Percentiles rank a stretch among this genome's conserved stretches.
phyloP scores from a whole-genome alignment of 2,329 filamentous ascomycete species.

The Clarireedia hainanense region DNA sequence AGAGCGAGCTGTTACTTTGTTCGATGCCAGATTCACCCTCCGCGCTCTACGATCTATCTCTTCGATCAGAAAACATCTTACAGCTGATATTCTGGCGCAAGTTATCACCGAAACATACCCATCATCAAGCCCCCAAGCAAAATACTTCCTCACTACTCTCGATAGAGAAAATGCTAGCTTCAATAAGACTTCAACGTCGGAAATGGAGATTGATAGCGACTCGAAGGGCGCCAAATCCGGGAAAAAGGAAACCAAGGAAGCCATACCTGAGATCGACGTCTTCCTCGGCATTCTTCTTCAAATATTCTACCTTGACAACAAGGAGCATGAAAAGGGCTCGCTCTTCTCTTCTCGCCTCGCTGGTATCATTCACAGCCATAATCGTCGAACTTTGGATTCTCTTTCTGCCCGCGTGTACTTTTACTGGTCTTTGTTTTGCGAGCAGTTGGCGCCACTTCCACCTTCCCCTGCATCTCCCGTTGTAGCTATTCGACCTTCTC shows the following conservation, averaged over 20 bases:
- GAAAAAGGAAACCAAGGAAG: constrained; percentile 63
- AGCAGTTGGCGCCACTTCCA: constrained; percentile 79
- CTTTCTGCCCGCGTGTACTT: constrained; percentile 95
- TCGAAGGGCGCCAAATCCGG: constrained; percentile 47
- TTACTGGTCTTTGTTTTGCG: constrained; percentile 93
- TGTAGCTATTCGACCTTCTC: constrained; percentile 74
- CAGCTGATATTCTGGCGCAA: constrained; percentile 70
- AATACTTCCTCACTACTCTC: constrained; percentile 62
- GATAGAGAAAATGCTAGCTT: constrained; percentile 59
- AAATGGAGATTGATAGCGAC: constrained; percentile 69
- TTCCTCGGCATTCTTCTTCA: constrained; percentile 82
- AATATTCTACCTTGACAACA: constrained; percentile 81
- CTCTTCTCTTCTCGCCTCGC: constrained; percentile 79
- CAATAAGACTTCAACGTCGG: constrained; percentile 45
- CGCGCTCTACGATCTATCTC: constrained; percentile 92
- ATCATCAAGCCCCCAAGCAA: constrained; percentile 50
- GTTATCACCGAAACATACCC: constrained; percentile 77
- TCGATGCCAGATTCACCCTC: constrained; percentile 91
- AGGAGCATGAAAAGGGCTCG: constrained; percentile 70
- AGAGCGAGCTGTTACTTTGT: constrained; percentile 84
- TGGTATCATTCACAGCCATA: constrained; percentile 78
- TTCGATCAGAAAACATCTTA: constrained; percentile 85
- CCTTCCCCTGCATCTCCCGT: constrained; percentile 84
- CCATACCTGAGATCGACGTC: constrained; percentile 79
- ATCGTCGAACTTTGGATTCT: constrained; percentile 88